Base-by-base conservation (phyloP, 1,284 basidiomycete genomes). In the Hemileia vastatrix region DNA sequence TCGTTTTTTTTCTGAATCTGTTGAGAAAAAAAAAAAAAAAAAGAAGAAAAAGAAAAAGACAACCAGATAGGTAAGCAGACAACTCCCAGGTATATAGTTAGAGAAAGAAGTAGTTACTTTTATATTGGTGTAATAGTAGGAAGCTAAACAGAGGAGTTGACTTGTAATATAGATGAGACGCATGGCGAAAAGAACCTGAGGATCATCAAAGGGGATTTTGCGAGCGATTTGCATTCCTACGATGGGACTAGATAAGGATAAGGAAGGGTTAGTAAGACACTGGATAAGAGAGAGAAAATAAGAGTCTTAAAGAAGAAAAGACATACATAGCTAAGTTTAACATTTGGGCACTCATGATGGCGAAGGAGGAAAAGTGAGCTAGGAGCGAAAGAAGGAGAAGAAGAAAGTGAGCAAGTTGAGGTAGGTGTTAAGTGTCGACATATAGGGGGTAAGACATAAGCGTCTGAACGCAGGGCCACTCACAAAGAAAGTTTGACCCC, bases 131-230 rank as follows among this genome's bases (percentile, higher is more conserved):
- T 82, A 88, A 80, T 88, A 92, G 80, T 90, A 93, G 36, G 82
- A 76, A 24, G 78, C 83, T 40, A 93, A 78, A 47, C 86, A 82
- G 71, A 87, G 67, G 63, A 84, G 72, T 77, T 91, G 92, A 15
- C 85, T 83, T 32, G 81, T 76, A 61, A 90, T 83, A 76, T 97
- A 97, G 43, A 83, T 89, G 49, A 87, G 80, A 55, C 93, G 86
- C 60, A 92, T 88, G 74, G 89, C 90, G 71, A 80, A 79, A 71
- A 97, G 82, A 55, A 87, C 82, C 65, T 86, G 79, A 8, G 90
- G 90, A 77, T 96, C 86, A 52, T 95, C 90, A 71, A 96, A 92
- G 13, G 90, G 87, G 68, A 97, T 86, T 78, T 85, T 87, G 71
- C 88, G 84, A 67, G 91, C 91, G 76, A 95, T 88, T 69, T 77